Conservation (phyloP, 768 basidiomycete genomes). For the Termitomyces sp. region DNA sequence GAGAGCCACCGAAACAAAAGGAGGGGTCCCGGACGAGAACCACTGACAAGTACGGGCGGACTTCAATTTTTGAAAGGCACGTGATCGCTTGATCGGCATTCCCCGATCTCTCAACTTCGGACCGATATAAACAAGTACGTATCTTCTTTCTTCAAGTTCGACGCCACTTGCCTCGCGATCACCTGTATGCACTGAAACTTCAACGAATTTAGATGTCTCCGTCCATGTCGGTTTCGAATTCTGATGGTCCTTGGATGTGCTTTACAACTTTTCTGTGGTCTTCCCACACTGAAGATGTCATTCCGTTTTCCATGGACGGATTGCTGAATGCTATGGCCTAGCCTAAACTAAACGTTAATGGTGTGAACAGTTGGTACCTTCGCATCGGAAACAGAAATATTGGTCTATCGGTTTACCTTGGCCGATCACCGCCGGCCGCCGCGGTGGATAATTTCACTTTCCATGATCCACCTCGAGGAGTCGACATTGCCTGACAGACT, state of each 20-base stretch:
- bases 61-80: slow-evolving; percentile 16
- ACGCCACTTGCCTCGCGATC: background rate
- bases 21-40: slow-evolving; percentile 3
- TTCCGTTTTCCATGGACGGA: background rate
- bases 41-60: slow-evolving; percentile 3
- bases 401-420: background rate
- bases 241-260: background rate
- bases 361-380: no score
- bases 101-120: background rate
- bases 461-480: background rate
- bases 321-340: background rate
- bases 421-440: background rate
- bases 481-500: background rate
- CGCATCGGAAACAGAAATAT: no score
- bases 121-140: no score
- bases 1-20: slow-evolving; percentile 14
- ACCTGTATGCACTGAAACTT: background rate
- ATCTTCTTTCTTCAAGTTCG: background rate
- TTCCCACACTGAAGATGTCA: background rate
- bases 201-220: background rate
- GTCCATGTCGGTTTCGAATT: background rate
- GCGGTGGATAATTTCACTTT: background rate
- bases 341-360: background rate
- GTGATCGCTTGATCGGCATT: slow-evolving; percentile 10
- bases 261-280: background rate